These are phyloP conservation scores for Lentithecium fluviatile DNA, from an alignment of 495 filamentous ascomycete species.

Conservation along the genomic window DNA sequence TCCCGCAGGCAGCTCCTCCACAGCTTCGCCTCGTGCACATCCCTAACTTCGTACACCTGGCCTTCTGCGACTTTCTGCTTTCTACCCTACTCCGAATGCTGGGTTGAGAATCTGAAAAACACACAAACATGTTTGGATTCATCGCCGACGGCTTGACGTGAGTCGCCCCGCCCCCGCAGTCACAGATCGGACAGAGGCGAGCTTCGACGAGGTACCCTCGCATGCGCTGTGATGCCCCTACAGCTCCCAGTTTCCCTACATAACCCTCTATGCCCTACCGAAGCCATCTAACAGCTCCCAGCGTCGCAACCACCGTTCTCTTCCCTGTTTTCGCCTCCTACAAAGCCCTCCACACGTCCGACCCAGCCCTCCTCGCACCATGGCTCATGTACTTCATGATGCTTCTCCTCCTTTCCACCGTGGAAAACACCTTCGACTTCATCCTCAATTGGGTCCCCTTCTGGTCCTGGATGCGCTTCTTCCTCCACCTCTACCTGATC, in stretches of 20 bases:
- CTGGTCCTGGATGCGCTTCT: conserved; percentile 87
- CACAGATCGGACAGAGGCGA: not conserved
- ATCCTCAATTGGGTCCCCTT: conserved; percentile 89
- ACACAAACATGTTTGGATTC: conserved; percentile 30
- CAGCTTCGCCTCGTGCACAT: no score
- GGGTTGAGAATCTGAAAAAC: not conserved
- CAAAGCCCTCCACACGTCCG: conserved; percentile 91
- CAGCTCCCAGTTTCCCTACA: conserved; percentile 15
- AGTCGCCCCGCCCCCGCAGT: conserved; percentile 15
- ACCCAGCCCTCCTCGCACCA: conserved; percentile 89
- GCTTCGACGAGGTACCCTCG: no score
- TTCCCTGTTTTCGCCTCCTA: conserved; percentile 97
- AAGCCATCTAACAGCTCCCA: conserved; percentile 45
- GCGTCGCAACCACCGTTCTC: conserved; percentile 84
- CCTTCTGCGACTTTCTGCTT: not conserved
- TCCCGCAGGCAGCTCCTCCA: no score
- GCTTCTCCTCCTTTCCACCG: conserved; percentile 72
- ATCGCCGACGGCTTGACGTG: conserved; percentile 34
- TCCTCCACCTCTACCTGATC: conserved; percentile 90
- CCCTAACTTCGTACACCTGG: not conserved
- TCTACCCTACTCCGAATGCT: not conserved
- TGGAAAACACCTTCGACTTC: conserved; percentile 84
- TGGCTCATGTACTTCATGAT: conserved; percentile 99
- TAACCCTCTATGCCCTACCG: not conserved
- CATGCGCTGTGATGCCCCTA: no score